phyloP scores from a whole-genome alignment of 768 basidiomycete genomes.

The Podaxis rugospora region DNA sequence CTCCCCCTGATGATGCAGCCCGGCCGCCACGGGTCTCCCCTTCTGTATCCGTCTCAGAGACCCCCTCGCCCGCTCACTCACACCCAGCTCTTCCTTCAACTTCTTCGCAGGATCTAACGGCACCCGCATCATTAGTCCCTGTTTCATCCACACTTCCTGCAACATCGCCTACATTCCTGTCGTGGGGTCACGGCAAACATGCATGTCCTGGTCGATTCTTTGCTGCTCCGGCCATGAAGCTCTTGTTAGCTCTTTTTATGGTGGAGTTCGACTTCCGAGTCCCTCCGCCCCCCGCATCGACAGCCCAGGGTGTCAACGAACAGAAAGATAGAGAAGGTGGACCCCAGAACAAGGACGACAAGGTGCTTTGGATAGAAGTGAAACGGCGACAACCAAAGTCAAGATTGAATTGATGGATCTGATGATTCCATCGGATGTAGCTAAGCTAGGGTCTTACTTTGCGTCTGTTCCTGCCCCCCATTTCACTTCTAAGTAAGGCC shows the following conservation, averaged over 20 bases:
- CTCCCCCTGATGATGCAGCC: background rate
- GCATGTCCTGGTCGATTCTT: conserved; percentile 24
- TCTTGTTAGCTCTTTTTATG: conserved; percentile 12
- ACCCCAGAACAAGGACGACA: background rate
- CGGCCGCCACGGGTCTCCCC: background rate
- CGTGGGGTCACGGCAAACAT: conserved; percentile 33
- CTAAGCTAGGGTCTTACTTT: background rate
- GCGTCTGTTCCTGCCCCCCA: background rate
- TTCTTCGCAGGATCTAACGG: background rate
- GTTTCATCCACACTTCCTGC: conserved; percentile 13
- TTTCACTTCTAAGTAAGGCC: no score
- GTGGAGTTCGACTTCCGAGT: conserved; percentile 5
- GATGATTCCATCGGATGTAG: background rate
- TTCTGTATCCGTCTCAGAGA: background rate
- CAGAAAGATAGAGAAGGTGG: background rate
- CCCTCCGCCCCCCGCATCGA: background rate
- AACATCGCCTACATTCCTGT: conserved; percentile 23
- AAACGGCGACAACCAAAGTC: background rate
- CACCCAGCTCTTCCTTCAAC: background rate
- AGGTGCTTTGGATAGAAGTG: conserved; percentile 5
- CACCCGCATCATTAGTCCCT: background rate
- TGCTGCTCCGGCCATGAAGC: conserved; percentile 13
- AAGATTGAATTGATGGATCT: background rate
- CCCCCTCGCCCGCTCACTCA: background rate
- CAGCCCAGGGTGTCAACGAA: background rate